Evolutionary conservation across 1,284 basidiomycete genomes (phyloP), one percentile per base, ranked within the genome.

Genomic region (Pyrrhoderma noxium): DNA sequence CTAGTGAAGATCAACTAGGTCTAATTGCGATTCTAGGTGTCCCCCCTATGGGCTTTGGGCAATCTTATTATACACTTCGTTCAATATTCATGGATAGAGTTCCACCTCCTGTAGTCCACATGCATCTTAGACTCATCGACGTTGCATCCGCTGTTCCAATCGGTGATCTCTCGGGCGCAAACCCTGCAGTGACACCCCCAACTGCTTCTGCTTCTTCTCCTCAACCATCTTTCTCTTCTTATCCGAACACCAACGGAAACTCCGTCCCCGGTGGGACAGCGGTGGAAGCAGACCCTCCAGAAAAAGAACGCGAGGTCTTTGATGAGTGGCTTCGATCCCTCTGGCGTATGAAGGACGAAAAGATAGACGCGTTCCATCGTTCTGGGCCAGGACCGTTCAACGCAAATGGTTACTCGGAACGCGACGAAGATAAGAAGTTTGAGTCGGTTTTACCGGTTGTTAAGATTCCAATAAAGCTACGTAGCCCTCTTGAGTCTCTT

Each of bases 61-160:
- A 94, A 66, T 74, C 76, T 39, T 91, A 87, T 63, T 94, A 92
- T 66, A 93, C 92, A 34, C 70, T 98, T 21, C 81, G 87, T 35
- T 93, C 91, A 2, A 86, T 96, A 55, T 97, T 96, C 68, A 77
- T 88, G 58, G 77, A 85, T 57, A 77, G 88, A 13, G 72, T 92
- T 2, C 76, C 93, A 0, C 93, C 95, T 1, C 95, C 94, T 0
- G 71, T 75, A 1, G 77, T 98, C 16, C 89, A 95, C 64, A 75
- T 98, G 59, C 94, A 97, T 64, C 67, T 96, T 37, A 80, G 87
- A 35, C 70, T 85, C 56, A 86, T 91, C 63, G 71, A 85, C 58
- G 81, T 92, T 8, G 68, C 71, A 4, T 67, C 65, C 23, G 75
- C 79, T 16, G 72, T 90, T 14, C 87, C 88, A 3, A 80, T 88